These are phyloP conservation scores for Heracleum sosnowskyi DNA, from an alignment of 129 eudicot species.

Conservation along the genomic window DNA sequence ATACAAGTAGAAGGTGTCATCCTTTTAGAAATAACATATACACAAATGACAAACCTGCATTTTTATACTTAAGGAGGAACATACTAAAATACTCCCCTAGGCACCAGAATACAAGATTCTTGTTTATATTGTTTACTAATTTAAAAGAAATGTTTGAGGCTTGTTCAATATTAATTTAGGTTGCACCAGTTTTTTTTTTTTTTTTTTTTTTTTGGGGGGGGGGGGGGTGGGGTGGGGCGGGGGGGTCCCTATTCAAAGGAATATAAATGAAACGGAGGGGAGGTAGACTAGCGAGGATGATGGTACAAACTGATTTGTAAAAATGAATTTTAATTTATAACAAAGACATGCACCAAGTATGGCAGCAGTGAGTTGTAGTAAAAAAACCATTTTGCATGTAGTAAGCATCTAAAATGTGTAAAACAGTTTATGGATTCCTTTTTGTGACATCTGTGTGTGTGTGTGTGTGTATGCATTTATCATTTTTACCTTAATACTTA, in stretches of 20 bases:
- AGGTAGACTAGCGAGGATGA: not conserved
- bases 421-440: not conserved
- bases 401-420: not conserved
- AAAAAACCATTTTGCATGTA: not conserved
- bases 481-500: not conserved
- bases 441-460: not conserved
- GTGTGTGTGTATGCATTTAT: not conserved
- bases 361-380: not conserved
- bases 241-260: not conserved
- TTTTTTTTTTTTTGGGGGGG: too few species aligned
- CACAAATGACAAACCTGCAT: too few species aligned
- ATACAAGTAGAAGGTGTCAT: not conserved
- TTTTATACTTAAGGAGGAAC: not conserved
- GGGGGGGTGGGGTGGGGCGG: too few species aligned
- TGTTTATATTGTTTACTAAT: not conserved
- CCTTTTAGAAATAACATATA: not conserved
- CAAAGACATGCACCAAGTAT: not conserved
- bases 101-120: not conserved
- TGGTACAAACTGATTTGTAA: not conserved
- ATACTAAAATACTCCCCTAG: too few species aligned
- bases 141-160: not conserved
- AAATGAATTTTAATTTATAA: not conserved
- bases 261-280: not conserved
- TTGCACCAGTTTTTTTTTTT: too few species aligned
- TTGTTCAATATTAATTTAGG: not conserved